Percentiles rank a stretch among this genome's conserved stretches.
These are phyloP conservation scores for Spatholobus suberectus DNA, from an alignment of 306 rosid species.

Conservation along the genomic window DNA sequence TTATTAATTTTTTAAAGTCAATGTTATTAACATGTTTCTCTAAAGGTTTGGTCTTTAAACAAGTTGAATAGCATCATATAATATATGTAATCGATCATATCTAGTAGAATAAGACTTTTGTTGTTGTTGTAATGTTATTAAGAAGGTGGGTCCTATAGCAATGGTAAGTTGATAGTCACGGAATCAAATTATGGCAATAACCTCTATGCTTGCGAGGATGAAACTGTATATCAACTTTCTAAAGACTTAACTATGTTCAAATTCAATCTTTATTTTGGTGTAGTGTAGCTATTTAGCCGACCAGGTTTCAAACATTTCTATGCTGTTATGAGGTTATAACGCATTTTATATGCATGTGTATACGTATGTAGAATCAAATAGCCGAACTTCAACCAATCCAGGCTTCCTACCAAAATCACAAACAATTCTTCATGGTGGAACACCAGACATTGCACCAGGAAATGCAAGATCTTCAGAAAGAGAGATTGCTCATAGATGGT, in stretches of 20 bases:
- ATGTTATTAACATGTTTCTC: background rate
- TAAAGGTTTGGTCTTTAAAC: background rate
- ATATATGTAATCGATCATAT: too few species aligned
- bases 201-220: background rate
- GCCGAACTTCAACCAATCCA: constrained; percentile 43
- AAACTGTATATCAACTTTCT: background rate
- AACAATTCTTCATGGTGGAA: constrained; percentile 45
- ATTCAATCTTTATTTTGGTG: too few species aligned
- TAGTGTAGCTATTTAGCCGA: background rate
- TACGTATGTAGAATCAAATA: constrained; percentile 49
- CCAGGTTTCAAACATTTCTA: background rate
- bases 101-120: too few species aligned
- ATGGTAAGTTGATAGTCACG: too few species aligned
- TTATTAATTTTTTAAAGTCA: background rate
- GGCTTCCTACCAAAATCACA: constrained; percentile 23
- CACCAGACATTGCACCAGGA: constrained; percentile 34
- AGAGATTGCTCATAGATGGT: constrained; percentile 45
- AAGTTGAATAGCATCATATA: background rate
- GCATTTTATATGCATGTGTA: background rate
- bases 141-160: too few species aligned
- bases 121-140: background rate
- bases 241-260: too few species aligned
- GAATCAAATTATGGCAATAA: background rate
- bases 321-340: background rate
- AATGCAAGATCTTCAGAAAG: constrained; percentile 15